These are phyloP conservation scores for Brassica hybrid DNA, from an alignment of 441 rosid genomes.

Conservation along the genomic window DNA sequence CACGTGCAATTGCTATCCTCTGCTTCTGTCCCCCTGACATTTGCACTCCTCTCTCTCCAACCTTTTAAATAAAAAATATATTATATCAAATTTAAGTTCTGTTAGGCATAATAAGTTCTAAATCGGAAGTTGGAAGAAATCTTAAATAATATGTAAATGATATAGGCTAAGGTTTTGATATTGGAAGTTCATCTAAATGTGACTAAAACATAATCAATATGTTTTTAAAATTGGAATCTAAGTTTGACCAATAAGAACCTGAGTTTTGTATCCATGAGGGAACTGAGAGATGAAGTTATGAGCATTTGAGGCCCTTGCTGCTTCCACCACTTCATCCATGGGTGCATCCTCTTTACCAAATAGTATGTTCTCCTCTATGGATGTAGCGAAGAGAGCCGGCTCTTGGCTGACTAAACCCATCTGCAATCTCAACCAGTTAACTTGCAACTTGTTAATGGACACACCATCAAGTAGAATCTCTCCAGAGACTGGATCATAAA, in stretches of 20 bases:
- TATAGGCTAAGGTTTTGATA: too few species aligned
- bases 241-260: conserved; percentile 45
- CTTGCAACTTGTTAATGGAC: conserved; percentile 54
- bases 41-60: conserved; percentile 77
- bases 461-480: conserved; percentile 70
- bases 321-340: conserved; percentile 58
- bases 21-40: conserved; percentile 93
- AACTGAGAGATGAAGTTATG: conserved; percentile 67
- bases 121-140: not conserved
- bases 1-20: conserved; percentile 82
- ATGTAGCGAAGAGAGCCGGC: conserved; percentile 71
- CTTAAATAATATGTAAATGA: too few species aligned
- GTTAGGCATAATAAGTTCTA: too few species aligned
- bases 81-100: not conserved
- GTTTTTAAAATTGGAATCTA: not conserved
- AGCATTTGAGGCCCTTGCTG: conserved; percentile 76
- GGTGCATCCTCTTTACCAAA: conserved; percentile 80
- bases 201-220: not conserved
- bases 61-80: conserved; percentile 37
- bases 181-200: too few species aligned
- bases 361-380: conserved; percentile 69
- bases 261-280: conserved; percentile 71
- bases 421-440: conserved; percentile 75
- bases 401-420: conserved; percentile 92
- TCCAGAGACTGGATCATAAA: conserved; percentile 69